Percentiles rank a stretch among this genome's conserved stretches.
Conservation (phyloP, 164 flowering plant genomes). For the Cinnamomum micranthum region DNA sequence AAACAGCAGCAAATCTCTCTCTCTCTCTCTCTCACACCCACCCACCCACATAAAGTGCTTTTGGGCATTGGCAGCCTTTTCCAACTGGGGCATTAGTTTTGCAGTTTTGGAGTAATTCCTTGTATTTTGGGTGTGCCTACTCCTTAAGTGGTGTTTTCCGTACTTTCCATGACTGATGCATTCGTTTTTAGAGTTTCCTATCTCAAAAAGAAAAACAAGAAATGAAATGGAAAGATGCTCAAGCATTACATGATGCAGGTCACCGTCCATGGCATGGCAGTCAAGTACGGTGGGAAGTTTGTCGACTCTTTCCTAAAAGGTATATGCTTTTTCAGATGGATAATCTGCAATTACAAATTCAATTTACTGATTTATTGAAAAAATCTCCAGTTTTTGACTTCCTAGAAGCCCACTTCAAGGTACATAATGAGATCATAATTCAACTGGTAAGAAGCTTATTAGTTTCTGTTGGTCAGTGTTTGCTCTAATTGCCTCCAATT, state of each 20-base stretch:
- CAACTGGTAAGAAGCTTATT: conserved; percentile 48
- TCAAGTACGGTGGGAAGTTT: conserved; percentile 81
- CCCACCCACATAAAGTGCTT: background rate
- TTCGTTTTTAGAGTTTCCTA: background rate
- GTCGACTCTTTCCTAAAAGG: conserved; percentile 80
- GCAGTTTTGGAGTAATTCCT: background rate
- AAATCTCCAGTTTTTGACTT: conserved; percentile 64
- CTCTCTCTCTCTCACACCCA: background rate
- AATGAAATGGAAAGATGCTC: conserved; percentile 1
- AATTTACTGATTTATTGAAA: conserved; percentile 16
- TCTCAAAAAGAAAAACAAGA: background rate
- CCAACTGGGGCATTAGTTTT: no score
- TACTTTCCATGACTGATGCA: background rate
- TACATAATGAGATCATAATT: conserved; percentile 49
- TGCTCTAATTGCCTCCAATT: background rate
- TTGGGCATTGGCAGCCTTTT: no score
- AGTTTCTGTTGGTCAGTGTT: conserved; percentile 5
- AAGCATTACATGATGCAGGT: conserved; percentile 36
- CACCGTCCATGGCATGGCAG: conserved; percentile 64
- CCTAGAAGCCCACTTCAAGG: conserved; percentile 50
- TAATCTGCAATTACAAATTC: background rate
- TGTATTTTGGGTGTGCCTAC: background rate
- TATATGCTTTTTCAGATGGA: conserved; percentile 15
- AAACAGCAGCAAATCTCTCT: background rate
- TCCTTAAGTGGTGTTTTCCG: background rate